Evolutionary conservation across 2,329 filamentous ascomycete species (phyloP).

Genomic region (Trichocomaceae sp.): DNA sequence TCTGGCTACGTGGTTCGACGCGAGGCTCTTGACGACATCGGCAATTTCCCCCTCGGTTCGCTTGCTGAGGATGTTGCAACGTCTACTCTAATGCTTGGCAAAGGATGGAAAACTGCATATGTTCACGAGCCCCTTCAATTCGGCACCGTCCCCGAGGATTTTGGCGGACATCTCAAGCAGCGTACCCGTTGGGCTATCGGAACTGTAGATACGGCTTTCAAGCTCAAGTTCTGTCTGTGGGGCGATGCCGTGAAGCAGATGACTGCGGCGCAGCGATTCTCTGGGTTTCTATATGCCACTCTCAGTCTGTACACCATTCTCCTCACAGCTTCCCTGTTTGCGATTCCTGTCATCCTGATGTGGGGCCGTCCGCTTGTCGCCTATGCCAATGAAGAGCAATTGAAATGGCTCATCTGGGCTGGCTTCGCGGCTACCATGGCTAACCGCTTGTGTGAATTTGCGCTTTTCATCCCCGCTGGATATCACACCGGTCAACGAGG

Average conservation of each 20-base stretch:
- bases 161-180: constrained; percentile 31
- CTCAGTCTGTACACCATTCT: constrained; percentile 53
- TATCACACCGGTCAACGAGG: constrained; percentile 55
- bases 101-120: constrained; percentile 57
- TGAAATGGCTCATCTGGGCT: constrained; percentile 53
- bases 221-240: constrained; percentile 55
- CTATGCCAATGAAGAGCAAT: constrained; percentile 47
- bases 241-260: constrained; percentile 49
- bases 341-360: constrained; percentile 54
- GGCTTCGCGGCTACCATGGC: constrained; percentile 48
- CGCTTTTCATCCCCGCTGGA: constrained; percentile 54
- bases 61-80: constrained; percentile 57
- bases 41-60: constrained; percentile 55
- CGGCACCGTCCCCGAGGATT: constrained; percentile 42
- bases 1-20: constrained; percentile 57
- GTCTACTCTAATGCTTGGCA: constrained; percentile 53
- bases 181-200: constrained; percentile 34
- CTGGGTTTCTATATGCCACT: constrained; percentile 52
- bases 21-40: constrained; percentile 55
- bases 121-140: constrained; percentile 56
- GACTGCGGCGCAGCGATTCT: constrained; percentile 53
- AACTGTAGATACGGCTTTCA: constrained; percentile 54
- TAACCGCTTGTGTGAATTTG: constrained; percentile 52
- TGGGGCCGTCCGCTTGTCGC: constrained; percentile 54
- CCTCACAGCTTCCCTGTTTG: constrained; percentile 49